Evolutionary conservation across 208 protist genomes (phyloP), one percentile per base, ranked within the genome.

Genomic region (Willaertia magna): DNA sequence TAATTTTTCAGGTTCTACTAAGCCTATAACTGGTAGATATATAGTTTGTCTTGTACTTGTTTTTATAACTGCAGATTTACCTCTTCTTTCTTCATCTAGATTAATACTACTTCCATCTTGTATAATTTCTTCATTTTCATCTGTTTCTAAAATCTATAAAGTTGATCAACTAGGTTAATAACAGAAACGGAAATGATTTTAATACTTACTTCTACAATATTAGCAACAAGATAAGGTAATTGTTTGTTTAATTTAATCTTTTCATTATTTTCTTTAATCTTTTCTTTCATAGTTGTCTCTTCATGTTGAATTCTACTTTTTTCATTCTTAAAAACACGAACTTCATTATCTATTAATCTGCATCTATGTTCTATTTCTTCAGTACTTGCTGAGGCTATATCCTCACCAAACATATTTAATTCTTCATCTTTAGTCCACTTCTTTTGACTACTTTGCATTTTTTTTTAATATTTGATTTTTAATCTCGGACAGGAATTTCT

Each of bases 21-120:
- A 93, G n/a, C 99, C 99, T n/a, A 99, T 93, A 18, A 99, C 95
- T 9, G 99, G 98, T 6, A 99, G 91, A 91, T 99, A 99, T 44
- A 99, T 97, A 47, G 97, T 99, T 89, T 99, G 97, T 74, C 98
- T 93, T 49, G 97, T 99, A 11, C 97, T 96, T 22, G 99, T 99
- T 94, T 99, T 99, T 44, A 99, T 93, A 67, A 99, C 97, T 52
- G 96, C 96, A 87, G 95, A 98, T 91, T 99, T 99, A 42, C 89
- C 92, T 52, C 92, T 92, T 67, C 89, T 75, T 49, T 94, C 86
- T 16, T 89, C 61, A 61, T 94, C 93, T 11, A 95, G 59, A 85
- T 96, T 93, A 30, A 93, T 88, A 49, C 86, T 90, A 0, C 85
- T 85, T 42, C 92, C 93, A 51, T 95, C 93, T 59, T 94, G 87